Evolutionary conservation across 176 grass and related monocot genomes (phyloP).

Genomic region (Neostapfia colusana): DNA sequence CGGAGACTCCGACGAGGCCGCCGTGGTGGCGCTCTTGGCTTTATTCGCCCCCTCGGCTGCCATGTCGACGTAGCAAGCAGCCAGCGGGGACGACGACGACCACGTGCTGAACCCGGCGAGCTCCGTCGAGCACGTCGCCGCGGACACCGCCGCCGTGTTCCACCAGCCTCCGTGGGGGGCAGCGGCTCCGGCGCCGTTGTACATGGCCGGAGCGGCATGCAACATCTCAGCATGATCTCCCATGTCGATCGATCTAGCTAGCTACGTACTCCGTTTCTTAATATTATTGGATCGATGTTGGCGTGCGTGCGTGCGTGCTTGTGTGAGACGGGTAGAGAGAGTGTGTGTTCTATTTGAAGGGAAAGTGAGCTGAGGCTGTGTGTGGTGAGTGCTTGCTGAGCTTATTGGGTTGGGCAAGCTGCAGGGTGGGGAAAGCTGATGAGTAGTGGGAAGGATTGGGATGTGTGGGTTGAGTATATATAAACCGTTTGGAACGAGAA

Average conservation of each 20-base stretch:
- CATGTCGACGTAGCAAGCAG: conserved; percentile 37
- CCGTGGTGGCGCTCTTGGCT: conserved; percentile 42
- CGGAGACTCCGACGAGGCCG: conserved; percentile 56
- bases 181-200: conserved; percentile 23
- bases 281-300: conserved; percentile 16
- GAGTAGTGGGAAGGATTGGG: conserved; percentile 46
- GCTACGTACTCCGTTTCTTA: conserved; percentile 24
- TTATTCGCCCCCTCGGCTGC: conserved; percentile 29
- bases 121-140: conserved; percentile 50
- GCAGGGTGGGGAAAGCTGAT: conserved; percentile 36
- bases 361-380: too few relatives aligned
- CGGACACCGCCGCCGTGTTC: conserved; percentile 23
- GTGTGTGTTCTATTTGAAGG: background rate
- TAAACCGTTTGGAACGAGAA: conserved; percentile 49
- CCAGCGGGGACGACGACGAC: conserved; percentile 38
- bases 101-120: conserved; percentile 40
- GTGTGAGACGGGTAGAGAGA: background rate
- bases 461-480: conserved; percentile 45
- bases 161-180: conserved; percentile 45
- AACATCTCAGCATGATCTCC: conserved; percentile 55
- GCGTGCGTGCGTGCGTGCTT: too few relatives aligned
- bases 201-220: conserved; percentile 53
- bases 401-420: conserved; percentile 48
- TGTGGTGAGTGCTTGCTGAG: conserved; percentile 46
- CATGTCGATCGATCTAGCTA: conserved; percentile 28